Base-by-base conservation (phyloP, 192 early-diverging fungal genomes). In the Entophlyctis luteolus region DNA sequence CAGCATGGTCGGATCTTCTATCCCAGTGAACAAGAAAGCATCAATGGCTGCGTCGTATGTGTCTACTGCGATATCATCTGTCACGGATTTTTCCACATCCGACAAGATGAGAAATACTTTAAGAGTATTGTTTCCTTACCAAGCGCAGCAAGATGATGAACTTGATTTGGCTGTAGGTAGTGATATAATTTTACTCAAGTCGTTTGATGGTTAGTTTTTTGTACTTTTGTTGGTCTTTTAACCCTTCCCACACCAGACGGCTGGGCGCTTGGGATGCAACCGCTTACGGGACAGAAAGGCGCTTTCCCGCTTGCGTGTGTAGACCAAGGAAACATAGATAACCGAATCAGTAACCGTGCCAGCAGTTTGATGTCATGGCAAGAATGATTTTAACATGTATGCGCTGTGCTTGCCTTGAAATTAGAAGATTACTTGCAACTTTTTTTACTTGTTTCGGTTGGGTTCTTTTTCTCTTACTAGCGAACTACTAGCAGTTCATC, bases 181-280 rank as follows among this genome's bases (percentile, higher is more conserved):
- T 31, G 74, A 76, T 32, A 38, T 77, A 25, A 54, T 77, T 28
- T 28, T 77, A 29, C 18, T 77, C 14, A 52, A 75, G 50, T 25
- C 36, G 35, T 77, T 76, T 65, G 75, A 77, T 50, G 76, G 58
- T 59, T 42, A 34, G 37, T 39, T 45, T 36, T 33, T 10, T 33
- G 23, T 57, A 33, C 35, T 57, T 57, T 22, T 57, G 8, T 20
- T 36, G 27, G 2, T 59, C 3, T 49, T 49, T 32, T 14, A 18
- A 52, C 22, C 20, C 10, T 52, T 22, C 8, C 22, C n/a, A n/a
- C 50, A 10, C 27, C 29, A 63, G 60, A 63, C 32, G 68, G 71
- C 5, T 72, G 71, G 71, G 71, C 54, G 28, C 56, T 72, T 45
- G 71, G 71, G 10, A 56, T 72, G 62, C 12, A 58, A 6, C 62